Conservation (phyloP, 1,139 yeast genomes). For the Suhomyces bokatorum region DNA sequence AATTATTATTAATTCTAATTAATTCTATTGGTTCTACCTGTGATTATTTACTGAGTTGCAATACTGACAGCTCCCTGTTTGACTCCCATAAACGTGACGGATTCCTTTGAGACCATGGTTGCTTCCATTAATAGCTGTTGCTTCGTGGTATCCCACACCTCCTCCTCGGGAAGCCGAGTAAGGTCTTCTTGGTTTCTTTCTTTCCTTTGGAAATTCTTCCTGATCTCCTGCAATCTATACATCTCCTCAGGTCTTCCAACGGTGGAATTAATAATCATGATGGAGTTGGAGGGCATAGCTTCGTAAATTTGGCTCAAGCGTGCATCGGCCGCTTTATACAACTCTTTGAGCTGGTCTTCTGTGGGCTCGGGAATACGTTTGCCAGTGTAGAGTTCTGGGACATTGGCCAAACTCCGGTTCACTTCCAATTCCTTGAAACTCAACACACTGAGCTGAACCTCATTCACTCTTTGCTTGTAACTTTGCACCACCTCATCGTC, state of each 20-base stretch:
- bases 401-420: constrained; percentile 28
- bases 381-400: constrained; percentile 11
- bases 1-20: no score
- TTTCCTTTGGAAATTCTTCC: constrained; percentile 34
- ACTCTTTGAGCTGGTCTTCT: constrained; percentile 1
- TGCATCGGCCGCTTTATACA: constrained; percentile 30
- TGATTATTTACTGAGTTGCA: no score
- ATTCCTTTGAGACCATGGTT: constrained; percentile 52
- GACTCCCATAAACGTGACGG: constrained; percentile 48
- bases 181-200: constrained; percentile 41
- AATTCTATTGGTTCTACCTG: no score
- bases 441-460: constrained; percentile 51
- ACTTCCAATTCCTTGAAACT: constrained; percentile 62
- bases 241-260: constrained; percentile 60
- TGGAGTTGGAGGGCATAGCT: constrained; percentile 56
- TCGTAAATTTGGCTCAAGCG: constrained; percentile 53
- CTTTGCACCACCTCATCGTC: constrained; percentile 60
- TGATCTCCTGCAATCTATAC: constrained; percentile 46
- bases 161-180: constrained; percentile 44
- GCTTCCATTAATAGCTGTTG: constrained; percentile 41
- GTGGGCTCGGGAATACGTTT: not conserved
- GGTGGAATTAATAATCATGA: constrained; percentile 63
- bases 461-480: constrained; percentile 35
- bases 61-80: constrained; percentile 4
- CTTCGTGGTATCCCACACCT: constrained; percentile 54